Conservation (phyloP, 2,329 filamentous ascomycete genomes). For the Gaeumannomyces sp. region DNA sequence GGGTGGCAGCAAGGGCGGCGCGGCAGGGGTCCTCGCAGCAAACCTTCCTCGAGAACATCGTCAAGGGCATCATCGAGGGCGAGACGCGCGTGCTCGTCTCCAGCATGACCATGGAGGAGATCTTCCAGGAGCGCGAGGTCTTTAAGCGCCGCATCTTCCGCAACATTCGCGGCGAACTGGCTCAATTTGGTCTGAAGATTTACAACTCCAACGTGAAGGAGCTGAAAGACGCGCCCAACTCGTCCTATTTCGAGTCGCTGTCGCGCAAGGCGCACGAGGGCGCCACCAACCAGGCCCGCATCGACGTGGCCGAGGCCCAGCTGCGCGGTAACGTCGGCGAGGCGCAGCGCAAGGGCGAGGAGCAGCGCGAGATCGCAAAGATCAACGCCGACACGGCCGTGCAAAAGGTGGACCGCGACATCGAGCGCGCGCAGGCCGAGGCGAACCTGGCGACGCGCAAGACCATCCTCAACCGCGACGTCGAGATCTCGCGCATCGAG, state of each 20-base stretch:
- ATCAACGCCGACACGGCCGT: slow-evolving; percentile 83
- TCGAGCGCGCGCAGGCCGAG: slow-evolving; percentile 73
- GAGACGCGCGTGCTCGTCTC: slow-evolving; percentile 79
- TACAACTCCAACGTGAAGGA: slow-evolving; percentile 76
- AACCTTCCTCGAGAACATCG: slow-evolving; percentile 70
- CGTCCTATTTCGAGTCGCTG: slow-evolving; percentile 77
- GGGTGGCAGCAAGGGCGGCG: slow-evolving; percentile 16
- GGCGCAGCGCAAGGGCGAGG: slow-evolving; percentile 69
- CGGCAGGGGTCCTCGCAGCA: slow-evolving; percentile 31
- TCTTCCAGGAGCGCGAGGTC: slow-evolving; percentile 36
- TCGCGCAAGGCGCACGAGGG: slow-evolving; percentile 81
- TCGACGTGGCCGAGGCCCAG: slow-evolving; percentile 61
- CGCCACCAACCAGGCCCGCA: slow-evolving; percentile 69
- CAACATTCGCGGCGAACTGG: slow-evolving; percentile 72
- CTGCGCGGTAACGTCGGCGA: slow-evolving; percentile 68
- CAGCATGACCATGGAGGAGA: slow-evolving; percentile 89
- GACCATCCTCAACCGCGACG: slow-evolving; percentile 64
- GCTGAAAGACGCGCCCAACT: slow-evolving; percentile 73
- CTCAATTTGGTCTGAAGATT: slow-evolving; percentile 73
- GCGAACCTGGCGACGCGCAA: slow-evolving; percentile 68
- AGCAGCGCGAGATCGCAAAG: slow-evolving; percentile 81
- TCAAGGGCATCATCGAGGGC: slow-evolving; percentile 86
- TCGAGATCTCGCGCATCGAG: slow-evolving; percentile 69
- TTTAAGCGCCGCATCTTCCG: slow-evolving; percentile 61
- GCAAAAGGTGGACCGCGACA: slow-evolving; percentile 76